Percentiles rank a stretch among this genome's conserved stretches.
These are phyloP conservation scores for Claviceps pusilla DNA, from an alignment of 2,329 filamentous ascomycete genomes.

Conservation along the genomic window DNA sequence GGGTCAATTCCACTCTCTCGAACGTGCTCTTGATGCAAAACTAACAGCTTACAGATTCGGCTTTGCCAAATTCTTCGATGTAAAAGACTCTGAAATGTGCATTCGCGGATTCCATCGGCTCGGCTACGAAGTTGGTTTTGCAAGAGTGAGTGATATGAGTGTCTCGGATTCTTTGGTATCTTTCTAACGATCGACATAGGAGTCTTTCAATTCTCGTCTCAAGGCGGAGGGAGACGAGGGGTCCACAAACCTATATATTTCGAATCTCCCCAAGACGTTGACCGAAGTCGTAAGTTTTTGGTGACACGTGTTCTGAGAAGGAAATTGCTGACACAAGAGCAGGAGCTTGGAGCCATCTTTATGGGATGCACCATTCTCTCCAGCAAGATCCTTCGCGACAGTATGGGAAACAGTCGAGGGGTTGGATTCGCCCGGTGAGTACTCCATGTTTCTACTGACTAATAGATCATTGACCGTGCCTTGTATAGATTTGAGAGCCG, in stretches of 20 bases:
- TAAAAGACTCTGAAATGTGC: constrained; percentile 81
- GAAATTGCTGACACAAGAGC: constrained; percentile 6
- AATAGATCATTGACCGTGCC: background rate
- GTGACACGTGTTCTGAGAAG: background rate
- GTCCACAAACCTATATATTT: constrained; percentile 96
- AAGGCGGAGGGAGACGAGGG: constrained; percentile 83
- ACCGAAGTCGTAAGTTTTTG: constrained; percentile 61
- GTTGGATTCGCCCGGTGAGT: constrained; percentile 90
- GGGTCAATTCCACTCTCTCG: constrained; percentile 43
- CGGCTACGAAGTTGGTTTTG: constrained; percentile 95
- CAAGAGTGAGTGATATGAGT: constrained; percentile 45
- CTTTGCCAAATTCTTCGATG: constrained; percentile 87
- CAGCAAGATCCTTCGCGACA: constrained; percentile 86
- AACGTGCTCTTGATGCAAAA: background rate
- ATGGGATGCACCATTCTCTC: constrained; percentile 72
- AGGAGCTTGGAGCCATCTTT: constrained; percentile 69
- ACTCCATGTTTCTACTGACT: background rate
- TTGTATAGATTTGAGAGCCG: constrained; percentile 72
- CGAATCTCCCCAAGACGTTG: constrained; percentile 83
- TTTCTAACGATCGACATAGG: constrained; percentile 34
- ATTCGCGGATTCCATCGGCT: constrained; percentile 90
- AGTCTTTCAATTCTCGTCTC: constrained; percentile 95
- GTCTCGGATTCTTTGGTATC: background rate
- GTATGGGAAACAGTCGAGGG: constrained; percentile 82
- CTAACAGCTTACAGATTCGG: constrained; percentile 55